Evolutionary conservation across 495 filamentous ascomycete genomes (phyloP).

Genomic region (Lentithecium fluviatile): DNA sequence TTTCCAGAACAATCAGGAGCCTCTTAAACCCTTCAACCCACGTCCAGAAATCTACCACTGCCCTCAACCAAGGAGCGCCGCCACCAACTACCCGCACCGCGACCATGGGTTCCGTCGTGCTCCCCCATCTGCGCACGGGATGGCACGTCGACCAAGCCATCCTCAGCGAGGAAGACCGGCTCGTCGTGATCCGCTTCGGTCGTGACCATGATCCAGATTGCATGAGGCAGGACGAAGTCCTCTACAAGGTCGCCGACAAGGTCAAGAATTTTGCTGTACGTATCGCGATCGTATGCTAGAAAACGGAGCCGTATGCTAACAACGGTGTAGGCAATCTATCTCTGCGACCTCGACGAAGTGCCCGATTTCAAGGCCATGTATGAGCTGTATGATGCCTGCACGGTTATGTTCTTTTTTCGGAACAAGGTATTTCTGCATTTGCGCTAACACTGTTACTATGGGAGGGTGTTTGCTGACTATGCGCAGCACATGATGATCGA

Average conservation of each 20-base stretch:
- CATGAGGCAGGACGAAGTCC: constrained; percentile 20
- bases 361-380: constrained; percentile 97
- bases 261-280: constrained; percentile 84
- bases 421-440: constrained; percentile 59
- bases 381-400: constrained; percentile 60
- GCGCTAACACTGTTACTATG: no score
- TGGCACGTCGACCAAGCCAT: constrained; percentile 98
- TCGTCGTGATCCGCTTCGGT: constrained; percentile 94
- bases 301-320: no score
- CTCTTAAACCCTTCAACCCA: no score
- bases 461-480: no score
- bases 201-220: constrained; percentile 67
- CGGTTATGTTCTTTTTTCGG: constrained; percentile 85
- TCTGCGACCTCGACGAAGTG: constrained; percentile 79
- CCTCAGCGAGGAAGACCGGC: constrained; percentile 70
- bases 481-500: constrained; percentile 68
- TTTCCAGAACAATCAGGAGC: no score
- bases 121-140: constrained; percentile 86
- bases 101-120: constrained; percentile 83
- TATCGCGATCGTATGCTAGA: no score
- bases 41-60: no score
- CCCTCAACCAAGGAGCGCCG: no score
- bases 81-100: no score
- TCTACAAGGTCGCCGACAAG: constrained; percentile 56
- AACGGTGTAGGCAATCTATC: constrained; percentile 59